Evolutionary conservation across 345 rosid genomes (phyloP).

Genomic region (Eutrema yunnanense): DNA sequence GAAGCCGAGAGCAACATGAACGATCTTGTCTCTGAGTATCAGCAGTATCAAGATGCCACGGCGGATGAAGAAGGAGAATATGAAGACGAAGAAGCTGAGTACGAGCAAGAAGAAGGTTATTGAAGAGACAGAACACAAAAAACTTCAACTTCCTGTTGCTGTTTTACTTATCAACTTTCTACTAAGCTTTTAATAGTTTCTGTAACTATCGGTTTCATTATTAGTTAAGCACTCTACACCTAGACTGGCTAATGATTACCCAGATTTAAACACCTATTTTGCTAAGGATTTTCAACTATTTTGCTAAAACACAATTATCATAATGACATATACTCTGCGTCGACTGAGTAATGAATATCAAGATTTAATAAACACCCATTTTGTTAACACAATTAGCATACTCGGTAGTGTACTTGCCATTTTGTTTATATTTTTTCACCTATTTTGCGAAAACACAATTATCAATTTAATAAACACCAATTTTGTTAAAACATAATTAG

Average conservation of each 20-base stretch:
- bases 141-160: slow-evolving; percentile 28
- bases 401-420: too few species aligned
- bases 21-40: slow-evolving; percentile 65
- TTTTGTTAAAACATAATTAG: too few species aligned
- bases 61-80: slow-evolving; percentile 64
- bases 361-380: too few species aligned
- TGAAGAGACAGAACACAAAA: slow-evolving; percentile 10
- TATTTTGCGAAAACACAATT: neutral
- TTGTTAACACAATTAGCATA: too few species aligned
- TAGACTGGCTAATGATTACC: slow-evolving; percentile 1
- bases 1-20: slow-evolving; percentile 85
- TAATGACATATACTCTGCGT: too few species aligned
- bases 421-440: too few species aligned
- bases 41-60: slow-evolving; percentile 76
- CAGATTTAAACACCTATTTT: slow-evolving; percentile 7
- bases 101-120: slow-evolving; percentile 31
- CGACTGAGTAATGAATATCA: too few species aligned
- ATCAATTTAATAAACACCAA: too few species aligned
- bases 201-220: slow-evolving; percentile 11
- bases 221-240: slow-evolving; percentile 3
- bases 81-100: slow-evolving; percentile 41
- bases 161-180: slow-evolving; percentile 1
- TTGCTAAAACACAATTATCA: too few species aligned
- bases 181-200: slow-evolving; percentile 15
- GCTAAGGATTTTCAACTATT: neutral